Base-by-base conservation (phyloP, 2,329 filamentous ascomycete genomes). In the Fusarium piperis region DNA sequence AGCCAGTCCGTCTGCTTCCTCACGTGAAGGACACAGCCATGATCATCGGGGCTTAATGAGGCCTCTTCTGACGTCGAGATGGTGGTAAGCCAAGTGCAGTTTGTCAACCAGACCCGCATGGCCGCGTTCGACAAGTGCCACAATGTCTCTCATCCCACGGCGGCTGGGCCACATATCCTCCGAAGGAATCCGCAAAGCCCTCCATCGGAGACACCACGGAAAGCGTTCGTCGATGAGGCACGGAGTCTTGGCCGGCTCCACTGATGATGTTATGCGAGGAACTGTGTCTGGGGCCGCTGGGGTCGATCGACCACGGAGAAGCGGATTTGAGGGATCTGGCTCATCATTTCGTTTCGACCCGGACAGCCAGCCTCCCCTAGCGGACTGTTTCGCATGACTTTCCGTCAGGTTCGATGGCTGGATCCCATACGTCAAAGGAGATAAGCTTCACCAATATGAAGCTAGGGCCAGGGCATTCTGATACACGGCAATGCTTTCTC, bases 401-500 rank as follows among this genome's bases (percentile, higher is more conserved):
- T 74, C 67, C 41, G 58, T 64, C 48, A 48, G 41, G 41, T 41
- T 65, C 38, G 38, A 39, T 60, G 56, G 52, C 57, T 62, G 55
- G 56, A 58, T 61, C 59, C 33, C 56, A 39, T 52, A 59, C 52
- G 48, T 57, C 38, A 52, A 59, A 48, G 39, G 60, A 67, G 46
- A 64, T 53, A 57, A 64, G 51, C 39, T 33, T 51, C 11, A 51
- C 59, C 33, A 64, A 64, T 52, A 64, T 57, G 62, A 65, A 64
- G 55, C 36, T 64, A 30, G 52, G 52, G 41, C 58, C 38, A 60
- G 51, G 36, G 33, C 32, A 61, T 62, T 71, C 64, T 77, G 73
- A 76, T 71, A 74, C 74, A 71, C 62, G 62, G 61, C 65, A 69
- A 65, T 64, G 67, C 71, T 66, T 68, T 74, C 62, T 73, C 64